Evolutionary conservation across 306 rosid genomes (phyloP).

Genomic region (Trifolium dubium): DNA sequence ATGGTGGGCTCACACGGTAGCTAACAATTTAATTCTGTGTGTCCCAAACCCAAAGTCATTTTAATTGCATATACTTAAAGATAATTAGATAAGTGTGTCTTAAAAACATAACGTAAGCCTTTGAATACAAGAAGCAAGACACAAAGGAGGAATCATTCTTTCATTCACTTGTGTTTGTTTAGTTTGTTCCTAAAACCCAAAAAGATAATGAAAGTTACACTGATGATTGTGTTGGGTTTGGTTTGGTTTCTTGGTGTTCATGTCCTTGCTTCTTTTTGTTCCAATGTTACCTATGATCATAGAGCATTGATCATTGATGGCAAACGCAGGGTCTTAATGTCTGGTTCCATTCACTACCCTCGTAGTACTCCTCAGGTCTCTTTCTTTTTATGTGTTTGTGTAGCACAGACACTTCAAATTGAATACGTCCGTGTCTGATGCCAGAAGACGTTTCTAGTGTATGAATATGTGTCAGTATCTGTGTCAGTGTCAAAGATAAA

Average conservation of each 20-base stretch:
- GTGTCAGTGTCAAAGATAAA: not conserved
- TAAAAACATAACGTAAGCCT: not conserved
- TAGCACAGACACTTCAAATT: not conserved
- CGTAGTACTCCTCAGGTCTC: slow-evolving; percentile 87
- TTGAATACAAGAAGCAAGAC: slow-evolving; percentile 24
- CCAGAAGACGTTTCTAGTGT: not conserved
- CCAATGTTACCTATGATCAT: slow-evolving; percentile 80
- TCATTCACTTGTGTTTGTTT: not conserved
- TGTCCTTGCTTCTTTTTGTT: slow-evolving; percentile 47
- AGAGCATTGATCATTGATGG: slow-evolving; percentile 86
- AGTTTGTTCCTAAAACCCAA: not conserved
- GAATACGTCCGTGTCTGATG: not conserved
- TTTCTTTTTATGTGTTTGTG: slow-evolving; percentile 4
- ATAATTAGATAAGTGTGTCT: slow-evolving; percentile 14
- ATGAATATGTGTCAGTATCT: not conserved
- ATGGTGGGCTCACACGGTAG: not conserved
- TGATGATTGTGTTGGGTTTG: slow-evolving; percentile 36
- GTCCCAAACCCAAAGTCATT: too few species aligned
- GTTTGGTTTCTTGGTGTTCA: slow-evolving; percentile 51
- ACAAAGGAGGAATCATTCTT: slow-evolving; percentile 32
- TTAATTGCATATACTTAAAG: too few species aligned
- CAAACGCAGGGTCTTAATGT: slow-evolving; percentile 72
- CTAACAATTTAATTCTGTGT: too few species aligned
- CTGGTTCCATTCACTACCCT: slow-evolving; percentile 97
- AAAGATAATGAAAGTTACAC: slow-evolving; percentile 52